Evolutionary conservation across 768 basidiomycete genomes (phyloP), one percentile per base, ranked within the genome.

Genomic region (Fomitopsis pulvina): DNA sequence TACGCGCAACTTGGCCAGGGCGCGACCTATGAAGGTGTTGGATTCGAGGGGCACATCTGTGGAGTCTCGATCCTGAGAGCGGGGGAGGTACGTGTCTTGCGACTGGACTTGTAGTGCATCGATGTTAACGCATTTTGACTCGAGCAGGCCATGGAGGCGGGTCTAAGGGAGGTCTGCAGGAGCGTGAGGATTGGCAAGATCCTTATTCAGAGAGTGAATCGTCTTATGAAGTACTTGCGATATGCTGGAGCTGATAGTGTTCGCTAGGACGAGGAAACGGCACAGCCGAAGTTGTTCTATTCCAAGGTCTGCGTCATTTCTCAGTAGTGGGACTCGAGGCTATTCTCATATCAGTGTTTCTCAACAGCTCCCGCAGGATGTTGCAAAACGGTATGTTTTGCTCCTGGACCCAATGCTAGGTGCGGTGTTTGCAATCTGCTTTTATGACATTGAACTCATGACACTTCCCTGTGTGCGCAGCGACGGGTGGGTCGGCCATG

Each of bases 391-490:
- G 41, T 98, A 95, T 63, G 91, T 93, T 42, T 81, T 99, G 30
- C 80, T 99, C 12, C 79, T 99, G 20, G 95, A 99, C 65, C 95
- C 95, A 0, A 99, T 99, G 95, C 80, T 98, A 42, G 92, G 92
- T 92, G 59, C 45, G 83, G 49, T 44, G 32, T 42, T 30, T 8
- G 3, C 32, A 12, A 27, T 45, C 40, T 45, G 38, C 26, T 24
- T 4, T n/a, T 9, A 21, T 25, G 11, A 32, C 11, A 3, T n/a
- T 21, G 14, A 4, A 34, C 28, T 34, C 28, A 47, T 27, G 54
- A n/a, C n/a, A n/a, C n/a, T n/a, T n/a, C n/a, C n/a, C n/a, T 24
- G 9, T 37, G 29, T 28, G 37, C 14, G 6, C 54, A 80, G 95
- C 95, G 0, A 98, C 95, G 0, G 96, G 96, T 22, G 96, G 96